These are phyloP conservation scores for Aspergillus kassunensis DNA, from an alignment of 495 filamentous ascomycete species.

Conservation along the genomic window DNA sequence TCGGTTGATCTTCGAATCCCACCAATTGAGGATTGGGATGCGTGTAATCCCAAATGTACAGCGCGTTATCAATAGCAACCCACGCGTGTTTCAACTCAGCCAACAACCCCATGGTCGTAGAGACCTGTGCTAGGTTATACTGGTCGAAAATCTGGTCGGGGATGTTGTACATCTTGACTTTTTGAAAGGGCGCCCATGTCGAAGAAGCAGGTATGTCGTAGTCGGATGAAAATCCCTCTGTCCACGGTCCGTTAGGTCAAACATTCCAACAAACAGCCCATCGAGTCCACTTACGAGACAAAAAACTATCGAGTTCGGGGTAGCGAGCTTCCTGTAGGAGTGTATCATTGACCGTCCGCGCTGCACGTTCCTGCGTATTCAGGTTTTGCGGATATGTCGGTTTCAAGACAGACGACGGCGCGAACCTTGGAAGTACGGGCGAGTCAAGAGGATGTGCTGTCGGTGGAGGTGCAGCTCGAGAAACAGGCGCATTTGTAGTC, in stretches of 20 bases:
- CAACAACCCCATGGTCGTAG: conserved; percentile 88
- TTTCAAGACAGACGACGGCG: conserved; percentile 34
- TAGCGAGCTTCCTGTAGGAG: conserved; percentile 72
- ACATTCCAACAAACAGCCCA: background rate
- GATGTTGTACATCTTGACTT: conserved; percentile 73
- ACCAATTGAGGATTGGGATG: conserved; percentile 81
- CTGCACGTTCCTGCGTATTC: conserved; percentile 72
- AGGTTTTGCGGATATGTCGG: conserved; percentile 36
- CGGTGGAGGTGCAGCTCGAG: conserved; percentile 20
- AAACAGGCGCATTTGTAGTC: conserved; percentile 27
- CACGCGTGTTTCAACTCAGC: conserved; percentile 91
- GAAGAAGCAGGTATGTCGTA: conserved; percentile 67
- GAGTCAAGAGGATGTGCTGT: conserved; percentile 22
- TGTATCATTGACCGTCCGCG: conserved; percentile 76
- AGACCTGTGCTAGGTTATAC: conserved; percentile 77
- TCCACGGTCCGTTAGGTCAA: conserved; percentile 8
- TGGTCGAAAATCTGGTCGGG: conserved; percentile 86
- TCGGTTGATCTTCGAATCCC: conserved; percentile 83
- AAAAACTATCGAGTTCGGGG: conserved; percentile 85
- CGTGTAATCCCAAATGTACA: conserved; percentile 98
- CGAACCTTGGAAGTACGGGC: conserved; percentile 19
- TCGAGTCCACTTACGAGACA: conserved; percentile 66
- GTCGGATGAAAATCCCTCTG: conserved; percentile 84
- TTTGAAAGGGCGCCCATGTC: conserved; percentile 88
- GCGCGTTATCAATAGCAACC: conserved; percentile 89